Evolutionary conservation across 768 basidiomycete species (phyloP), one percentile per base, ranked within the genome.

Genomic region (Exidia glandulosa): DNA sequence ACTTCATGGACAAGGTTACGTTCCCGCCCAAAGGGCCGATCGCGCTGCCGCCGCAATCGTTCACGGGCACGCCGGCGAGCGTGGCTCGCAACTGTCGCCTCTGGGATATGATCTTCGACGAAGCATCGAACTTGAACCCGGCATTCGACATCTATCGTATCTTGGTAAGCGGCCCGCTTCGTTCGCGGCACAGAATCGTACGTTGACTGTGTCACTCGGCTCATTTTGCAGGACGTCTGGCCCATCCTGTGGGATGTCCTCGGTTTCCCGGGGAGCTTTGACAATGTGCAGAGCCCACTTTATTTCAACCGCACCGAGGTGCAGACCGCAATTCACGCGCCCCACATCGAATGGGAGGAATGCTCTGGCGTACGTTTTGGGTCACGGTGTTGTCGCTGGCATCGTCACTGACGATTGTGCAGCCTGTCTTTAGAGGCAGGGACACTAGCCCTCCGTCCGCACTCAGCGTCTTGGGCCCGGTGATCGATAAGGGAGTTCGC

Each of bases 81-180:
- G 71, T 67, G 0, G 77, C 78, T 32, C 67, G 63, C 7, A 83
- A 79, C 25, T 90, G 88, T 63, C 83, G 88, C 65, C 69, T 88
- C 1, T 89, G 85, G 87, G 76, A 80, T 29, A 71, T 74, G 34
- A 83, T 90, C 58, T 82, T 86, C 66, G 70, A 83, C 23, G 84
- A 79, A 0, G 81, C 88, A 10, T 45, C 41, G 9, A 45, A 14
- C 19, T 45, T 86, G 63, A 89, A 90, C 65, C 88, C 88, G 0
- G 87, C 84, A 0, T 90, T 90, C 73, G 77, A 90, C 63, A 77
- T 88, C 6, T 90, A 90, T 67, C 80, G 85, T 25, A 86, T 90
- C 59, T 86, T 87, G 70, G 87, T 88, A 66, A 78, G 72, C 57
- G 61, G 78, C 66, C 4, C 10, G 34, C 31, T 63, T 14, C 5